Evolutionary conservation across 768 basidiomycete genomes (phyloP), one percentile per base, ranked within the genome.

Genomic region (Leucocoprinus leucothites): DNA sequence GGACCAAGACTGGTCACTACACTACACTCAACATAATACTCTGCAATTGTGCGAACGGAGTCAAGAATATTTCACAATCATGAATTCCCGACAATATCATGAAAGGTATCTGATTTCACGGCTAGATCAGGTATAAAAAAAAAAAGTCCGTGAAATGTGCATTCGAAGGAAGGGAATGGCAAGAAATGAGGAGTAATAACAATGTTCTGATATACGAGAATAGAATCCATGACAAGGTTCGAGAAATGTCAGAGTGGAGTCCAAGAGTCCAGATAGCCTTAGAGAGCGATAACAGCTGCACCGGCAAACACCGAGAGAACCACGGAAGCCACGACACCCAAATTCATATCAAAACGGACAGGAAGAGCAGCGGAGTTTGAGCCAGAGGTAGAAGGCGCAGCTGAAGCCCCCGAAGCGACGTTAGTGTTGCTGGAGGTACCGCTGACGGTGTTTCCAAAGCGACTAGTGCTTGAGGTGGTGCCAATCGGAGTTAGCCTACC

Each of bases 241-340:
- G 51, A 59, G 45, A 53, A 38, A 38, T n/a, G 14, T 19, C 31
- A 31, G 18, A 22, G 16, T 16, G 31, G 16, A 48, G 24, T 38
- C 16, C 11, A n/a, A 38, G 16, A 38, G 9, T 38, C 16, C 11
- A 44, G 18, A 22, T 24, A 16, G 11, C 71, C n/a, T n/a, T 69
- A 84, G 61, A 83, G 72, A 0, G 67, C 68, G 43, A 78, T 69
- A 56, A 75, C 61, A 13, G 65, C 79, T 21, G 70, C 79, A 36
- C 83, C 84, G 36, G 76, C 82, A 36, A 77, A 62, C 0, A 71
- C 76, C 18, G 81, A 79, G 34, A 51, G 50, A 25, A 51, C 59
- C 60, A 49, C 44, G 28, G 48, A 60, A 46, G 38, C 40, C 28
- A 56, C 19, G 14, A 49, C 6, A 42, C 54, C 54, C 26, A 43